phyloP scores from a whole-genome alignment of 2,329 filamentous ascomycete genomes.

The Hymenotorrendiella dingleyae region DNA sequence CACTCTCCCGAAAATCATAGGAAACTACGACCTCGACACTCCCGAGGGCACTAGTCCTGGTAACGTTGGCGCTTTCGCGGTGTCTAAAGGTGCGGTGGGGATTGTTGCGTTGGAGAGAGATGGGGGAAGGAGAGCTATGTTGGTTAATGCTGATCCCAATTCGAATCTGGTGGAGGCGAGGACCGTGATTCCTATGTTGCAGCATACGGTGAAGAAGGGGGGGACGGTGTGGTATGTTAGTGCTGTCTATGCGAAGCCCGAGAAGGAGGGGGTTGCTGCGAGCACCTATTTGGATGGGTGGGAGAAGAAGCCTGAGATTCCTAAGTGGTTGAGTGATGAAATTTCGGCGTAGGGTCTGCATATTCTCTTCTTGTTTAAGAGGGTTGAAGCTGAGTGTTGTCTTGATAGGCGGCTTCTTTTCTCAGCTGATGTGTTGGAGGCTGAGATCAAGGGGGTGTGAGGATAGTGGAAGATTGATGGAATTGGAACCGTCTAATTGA shows the following conservation, averaged over 20 bases:
- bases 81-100: conserved; percentile 48
- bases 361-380: conserved; percentile 3
- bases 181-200: conserved; percentile 65
- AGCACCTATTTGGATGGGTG: conserved; percentile 54
- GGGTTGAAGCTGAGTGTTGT: background rate
- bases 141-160: conserved; percentile 73
- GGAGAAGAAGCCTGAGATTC: conserved; percentile 51
- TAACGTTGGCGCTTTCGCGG: conserved; percentile 47
- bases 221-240: conserved; percentile 61
- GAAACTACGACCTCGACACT: conserved; percentile 53
- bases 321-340: conserved; percentile 49
- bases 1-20: conserved; percentile 49
- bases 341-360: background rate
- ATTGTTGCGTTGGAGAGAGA: conserved; percentile 45
- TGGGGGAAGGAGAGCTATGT: conserved; percentile 44
- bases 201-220: conserved; percentile 52
- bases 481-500: too few relatives aligned
- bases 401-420: conserved; percentile 1
- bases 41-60: conserved; percentile 49
- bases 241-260: conserved; percentile 65
- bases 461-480: background rate
- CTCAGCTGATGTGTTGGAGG: background rate
- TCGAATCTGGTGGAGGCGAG: conserved; percentile 69
- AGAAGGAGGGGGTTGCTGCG: conserved; percentile 44
- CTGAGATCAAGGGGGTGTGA: too few relatives aligned